phyloP scores from a whole-genome alignment of 2,329 filamentous ascomycete genomes.

The Aspergillus phoenicis region DNA sequence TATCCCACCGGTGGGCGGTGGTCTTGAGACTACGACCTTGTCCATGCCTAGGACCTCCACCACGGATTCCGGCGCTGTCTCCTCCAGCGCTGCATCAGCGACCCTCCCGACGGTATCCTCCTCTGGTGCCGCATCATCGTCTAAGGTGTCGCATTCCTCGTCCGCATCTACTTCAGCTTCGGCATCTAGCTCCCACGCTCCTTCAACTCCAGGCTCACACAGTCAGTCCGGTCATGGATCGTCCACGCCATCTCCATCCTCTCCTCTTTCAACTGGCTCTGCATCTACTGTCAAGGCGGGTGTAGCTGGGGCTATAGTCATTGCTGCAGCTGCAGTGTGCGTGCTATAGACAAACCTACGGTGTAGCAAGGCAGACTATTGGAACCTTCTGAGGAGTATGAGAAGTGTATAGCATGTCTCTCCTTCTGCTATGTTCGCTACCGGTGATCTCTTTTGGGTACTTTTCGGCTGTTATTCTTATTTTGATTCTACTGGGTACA shows the following conservation, averaged over 20 bases:
- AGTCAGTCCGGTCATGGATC: background rate
- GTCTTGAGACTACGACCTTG: slow-evolving; percentile 19
- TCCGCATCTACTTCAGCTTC: background rate
- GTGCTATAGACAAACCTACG: background rate
- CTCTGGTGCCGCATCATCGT: background rate
- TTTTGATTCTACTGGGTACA: background rate
- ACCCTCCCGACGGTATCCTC: slow-evolving; percentile 13
- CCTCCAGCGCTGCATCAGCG: slow-evolving; percentile 6
- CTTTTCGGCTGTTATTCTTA: background rate
- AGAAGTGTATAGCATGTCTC: background rate
- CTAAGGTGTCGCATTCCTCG: background rate
- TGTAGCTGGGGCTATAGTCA: slow-evolving; percentile 28
- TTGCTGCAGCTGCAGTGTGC: slow-evolving; percentile 22
- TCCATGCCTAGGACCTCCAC: slow-evolving; percentile 10
- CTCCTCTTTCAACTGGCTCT: slow-evolving; percentile 3
- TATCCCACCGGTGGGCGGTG: slow-evolving; percentile 33
- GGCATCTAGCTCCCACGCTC: background rate
- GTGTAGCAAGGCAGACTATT: background rate
- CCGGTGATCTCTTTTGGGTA: background rate
- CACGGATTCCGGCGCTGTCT: slow-evolving; percentile 4
- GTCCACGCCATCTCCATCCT: background rate
- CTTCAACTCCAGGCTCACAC: background rate
- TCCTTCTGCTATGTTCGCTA: background rate
- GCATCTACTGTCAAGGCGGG: slow-evolving; percentile 25
- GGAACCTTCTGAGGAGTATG: background rate